Conservation (phyloP, 2,329 filamentous ascomycete genomes). For the Fusarium sulawesiense region DNA sequence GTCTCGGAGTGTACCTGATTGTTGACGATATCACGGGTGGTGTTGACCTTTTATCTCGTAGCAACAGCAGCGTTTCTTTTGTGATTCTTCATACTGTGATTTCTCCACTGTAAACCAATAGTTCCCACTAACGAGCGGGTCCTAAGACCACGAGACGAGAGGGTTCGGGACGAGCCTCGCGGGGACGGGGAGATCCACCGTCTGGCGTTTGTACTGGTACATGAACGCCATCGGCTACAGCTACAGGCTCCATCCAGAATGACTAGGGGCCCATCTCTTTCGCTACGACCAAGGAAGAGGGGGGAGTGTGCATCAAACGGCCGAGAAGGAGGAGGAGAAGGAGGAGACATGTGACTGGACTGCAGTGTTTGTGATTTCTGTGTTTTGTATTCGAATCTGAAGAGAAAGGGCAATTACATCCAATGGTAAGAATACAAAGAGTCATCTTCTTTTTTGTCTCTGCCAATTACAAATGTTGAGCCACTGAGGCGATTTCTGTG, state of each 20-base stretch:
- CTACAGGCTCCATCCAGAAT: neutral
- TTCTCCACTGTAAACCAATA: constrained; percentile 27
- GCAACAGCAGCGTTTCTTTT: neutral
- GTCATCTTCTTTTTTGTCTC: neutral
- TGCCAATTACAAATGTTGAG: neutral
- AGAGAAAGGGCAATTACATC: neutral
- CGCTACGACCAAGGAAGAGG: constrained; percentile 13
- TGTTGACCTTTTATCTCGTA: neutral
- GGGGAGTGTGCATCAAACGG: constrained; percentile 32
- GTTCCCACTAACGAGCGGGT: constrained; percentile 21
- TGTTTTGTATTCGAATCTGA: neutral
- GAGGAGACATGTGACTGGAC: constrained; percentile 33
- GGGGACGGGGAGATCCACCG: constrained; percentile 21
- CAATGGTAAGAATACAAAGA: neutral
- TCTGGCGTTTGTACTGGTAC: constrained; percentile 28
- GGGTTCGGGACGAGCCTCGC: constrained; percentile 39
- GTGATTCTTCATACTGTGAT: constrained; percentile 21
- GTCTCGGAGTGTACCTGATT: neutral
- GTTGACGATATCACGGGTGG: neutral
- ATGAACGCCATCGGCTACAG: constrained; percentile 14
- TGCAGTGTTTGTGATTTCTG: constrained; percentile 22
- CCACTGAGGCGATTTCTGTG: neutral
- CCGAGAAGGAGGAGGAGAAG: constrained; percentile 5
- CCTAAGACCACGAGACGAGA: constrained; percentile 21
- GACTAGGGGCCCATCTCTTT: constrained; percentile 17